A percentile compares a stretch with the other conserved stretches of the same genome.
Conservation (phyloP, 2,329 filamentous ascomycete genomes). For the Annulohypoxylon truncatum region DNA sequence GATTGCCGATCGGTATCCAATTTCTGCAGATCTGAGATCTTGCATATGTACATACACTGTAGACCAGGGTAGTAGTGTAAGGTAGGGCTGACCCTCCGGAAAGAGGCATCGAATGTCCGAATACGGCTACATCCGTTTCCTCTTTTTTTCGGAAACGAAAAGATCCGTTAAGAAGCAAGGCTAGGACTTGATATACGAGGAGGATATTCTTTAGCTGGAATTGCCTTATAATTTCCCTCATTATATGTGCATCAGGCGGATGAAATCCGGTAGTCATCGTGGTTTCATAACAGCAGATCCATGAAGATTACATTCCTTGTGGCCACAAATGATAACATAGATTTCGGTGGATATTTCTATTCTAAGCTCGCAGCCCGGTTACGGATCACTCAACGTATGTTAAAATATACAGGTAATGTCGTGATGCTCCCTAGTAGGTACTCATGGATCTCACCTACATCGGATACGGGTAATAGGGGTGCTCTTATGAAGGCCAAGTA, state of each 20-base stretch:
- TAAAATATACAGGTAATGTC: background rate
- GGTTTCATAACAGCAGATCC: slow-evolving; percentile 23
- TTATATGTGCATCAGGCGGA: background rate
- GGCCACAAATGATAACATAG: slow-evolving; percentile 10
- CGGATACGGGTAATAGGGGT: background rate
- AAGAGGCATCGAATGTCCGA: slow-evolving; percentile 8
- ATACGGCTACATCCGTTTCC: background rate
- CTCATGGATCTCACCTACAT: background rate
- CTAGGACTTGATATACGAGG: background rate
- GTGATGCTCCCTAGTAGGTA: background rate
- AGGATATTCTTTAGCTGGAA: background rate
- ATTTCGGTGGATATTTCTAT: background rate
- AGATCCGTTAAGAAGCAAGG: background rate
- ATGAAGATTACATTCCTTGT: slow-evolving; percentile 14
- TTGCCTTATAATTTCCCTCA: background rate
- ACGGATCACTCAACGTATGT: background rate
- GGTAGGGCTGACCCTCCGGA: slow-evolving; percentile 31
- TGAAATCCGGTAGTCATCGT: background rate
- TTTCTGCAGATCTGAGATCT: slow-evolving; percentile 26
- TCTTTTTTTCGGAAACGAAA: background rate
- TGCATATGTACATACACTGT: slow-evolving; percentile 22
- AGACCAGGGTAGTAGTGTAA: background rate
- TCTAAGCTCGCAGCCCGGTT: background rate
- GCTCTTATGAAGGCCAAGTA: background rate
- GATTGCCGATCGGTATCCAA: slow-evolving; percentile 33